Evolutionary conservation across 352 stramenopile species (phyloP), one percentile per base, ranked within the genome.

Genomic region (Phytophthora sp.): DNA sequence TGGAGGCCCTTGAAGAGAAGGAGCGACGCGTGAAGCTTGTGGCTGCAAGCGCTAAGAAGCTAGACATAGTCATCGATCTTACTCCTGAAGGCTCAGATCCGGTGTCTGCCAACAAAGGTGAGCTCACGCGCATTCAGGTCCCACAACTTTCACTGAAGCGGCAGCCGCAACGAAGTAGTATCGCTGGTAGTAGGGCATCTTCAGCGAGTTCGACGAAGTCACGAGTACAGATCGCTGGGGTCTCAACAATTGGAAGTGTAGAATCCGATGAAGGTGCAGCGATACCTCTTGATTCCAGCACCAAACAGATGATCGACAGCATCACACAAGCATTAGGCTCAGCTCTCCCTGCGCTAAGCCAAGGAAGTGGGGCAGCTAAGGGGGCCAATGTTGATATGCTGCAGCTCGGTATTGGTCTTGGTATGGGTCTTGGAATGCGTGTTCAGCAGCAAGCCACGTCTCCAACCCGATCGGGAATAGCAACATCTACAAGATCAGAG

Each of bases 341-440:
- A 6, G 77, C 79, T 26, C 63, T 91, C 43, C 67, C 71, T 20
- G 57, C 55, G 5, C 55, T 77, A 12, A 59, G 41, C 12, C 51
- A 62, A 55, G 54, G 45, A 26, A 62, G 45, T 30, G 65, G 45
- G n/a, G 59, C 57, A 0, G 26, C 58, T 8, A 66, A 59, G 56
- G 66, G 60, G 12, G 17, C 46, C 24, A 41, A 64, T 12, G 79
- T 82, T 8, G 77, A 92, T 24, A 90, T 91, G 71, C 60, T 95
- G 12, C 87, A 95, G 46, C 73, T 94, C 20, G 82, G 84, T 1
- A 87, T 98, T 27, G 85, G 89, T 34, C 71, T 98, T 23, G 94
- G 92, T 1, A 91, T 98, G 79, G 92, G 94, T 1, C 79, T 98
- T 21, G 89, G 89, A 6, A 74, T 97, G 44, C 76, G 88, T 2